Percentiles rank a stretch among this genome's conserved stretches.
These are phyloP conservation scores for Cicer arietinum DNA, from an alignment of 306 rosid genomes.

Conservation along the genomic window DNA sequence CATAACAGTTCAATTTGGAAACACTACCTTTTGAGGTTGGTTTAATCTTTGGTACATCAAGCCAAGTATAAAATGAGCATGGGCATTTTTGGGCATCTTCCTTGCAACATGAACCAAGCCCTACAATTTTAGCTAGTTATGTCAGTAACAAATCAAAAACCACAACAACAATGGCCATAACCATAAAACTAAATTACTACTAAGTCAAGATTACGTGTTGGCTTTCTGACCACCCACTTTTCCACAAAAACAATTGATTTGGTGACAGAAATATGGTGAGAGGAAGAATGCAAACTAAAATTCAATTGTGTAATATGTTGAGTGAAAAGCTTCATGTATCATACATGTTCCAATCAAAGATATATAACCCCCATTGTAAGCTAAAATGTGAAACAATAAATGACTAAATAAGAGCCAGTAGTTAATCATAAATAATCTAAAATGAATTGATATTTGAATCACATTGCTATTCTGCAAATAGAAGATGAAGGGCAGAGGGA, in stretches of 20 bases:
- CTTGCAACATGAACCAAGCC: constrained; percentile 96
- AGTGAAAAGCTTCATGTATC: background rate
- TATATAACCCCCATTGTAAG: background rate
- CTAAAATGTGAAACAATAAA: constrained; percentile 12
- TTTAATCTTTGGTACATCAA: constrained; percentile 94
- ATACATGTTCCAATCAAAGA: constrained; percentile 11
- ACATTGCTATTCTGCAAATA: background rate
- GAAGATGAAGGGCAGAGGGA: constrained; percentile 14
- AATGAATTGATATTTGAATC: background rate
- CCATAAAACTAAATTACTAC: constrained; percentile 15
- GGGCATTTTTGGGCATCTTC: constrained; percentile 98
- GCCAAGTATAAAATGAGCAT: constrained; percentile 95
- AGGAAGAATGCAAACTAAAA: constrained; percentile 16
- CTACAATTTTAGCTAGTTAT: constrained; percentile 56
- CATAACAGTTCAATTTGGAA: constrained; percentile 33
- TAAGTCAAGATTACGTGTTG: constrained; percentile 5
- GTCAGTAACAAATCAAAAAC: constrained; percentile 22
- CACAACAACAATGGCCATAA: background rate
- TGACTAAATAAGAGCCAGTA: background rate
- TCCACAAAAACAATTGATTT: background rate
- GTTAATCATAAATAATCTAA: constrained; percentile 6
- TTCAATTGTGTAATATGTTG: background rate
- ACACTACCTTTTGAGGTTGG: constrained; percentile 82
- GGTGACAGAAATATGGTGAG: background rate
- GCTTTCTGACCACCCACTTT: constrained; percentile 32